Conservation (phyloP, 2,329 filamentous ascomycete species). For the Periconia sp. region DNA sequence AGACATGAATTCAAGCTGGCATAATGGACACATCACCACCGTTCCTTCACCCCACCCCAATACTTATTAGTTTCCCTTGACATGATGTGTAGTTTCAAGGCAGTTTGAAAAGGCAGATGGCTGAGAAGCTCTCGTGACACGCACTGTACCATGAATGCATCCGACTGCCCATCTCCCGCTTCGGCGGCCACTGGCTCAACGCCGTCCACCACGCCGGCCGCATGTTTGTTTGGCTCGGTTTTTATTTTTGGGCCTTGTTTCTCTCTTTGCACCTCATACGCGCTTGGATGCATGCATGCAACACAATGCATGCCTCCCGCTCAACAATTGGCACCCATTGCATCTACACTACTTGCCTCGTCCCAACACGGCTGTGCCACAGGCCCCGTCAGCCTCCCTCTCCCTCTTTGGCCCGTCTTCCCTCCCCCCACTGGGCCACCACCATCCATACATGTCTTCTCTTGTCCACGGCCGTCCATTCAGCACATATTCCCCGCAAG, state of each 20-base stretch:
- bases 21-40: no score
- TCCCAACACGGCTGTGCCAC: neutral
- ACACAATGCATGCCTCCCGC: neutral
- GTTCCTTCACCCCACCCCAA: no score
- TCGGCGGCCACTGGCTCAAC: no score
- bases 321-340: neutral
- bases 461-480: no score
- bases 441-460: neutral
- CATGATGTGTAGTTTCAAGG: no score
- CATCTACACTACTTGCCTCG: no score
- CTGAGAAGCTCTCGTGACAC: neutral
- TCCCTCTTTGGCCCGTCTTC: neutral
- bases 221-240: no score
- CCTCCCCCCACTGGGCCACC: neutral
- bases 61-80: no score
- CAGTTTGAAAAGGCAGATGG: no score
- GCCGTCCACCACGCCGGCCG: no score
- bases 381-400: neutral
- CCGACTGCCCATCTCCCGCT: neutral
- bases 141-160: no score
- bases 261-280: no score
- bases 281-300: neutral
- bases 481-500: neutral
- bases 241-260: neutral
- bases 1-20: neutral